A percentile compares a stretch with the other conserved stretches of the same genome.
These are phyloP conservation scores for Populus trichocarpa DNA, from an alignment of 441 rosid genomes.

Conservation along the genomic window DNA sequence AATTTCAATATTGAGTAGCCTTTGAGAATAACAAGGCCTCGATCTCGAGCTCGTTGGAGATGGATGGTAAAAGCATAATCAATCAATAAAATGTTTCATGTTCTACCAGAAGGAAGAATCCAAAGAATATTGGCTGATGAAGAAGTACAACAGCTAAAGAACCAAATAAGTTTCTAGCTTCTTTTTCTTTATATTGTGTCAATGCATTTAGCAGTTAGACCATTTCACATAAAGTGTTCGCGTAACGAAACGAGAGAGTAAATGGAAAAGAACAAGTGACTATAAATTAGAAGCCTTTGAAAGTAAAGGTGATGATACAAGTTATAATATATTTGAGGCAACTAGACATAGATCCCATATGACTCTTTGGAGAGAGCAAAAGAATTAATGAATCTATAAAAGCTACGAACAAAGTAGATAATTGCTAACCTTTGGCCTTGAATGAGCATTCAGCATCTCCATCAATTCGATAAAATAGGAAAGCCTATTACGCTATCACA, in stretches of 20 bases:
- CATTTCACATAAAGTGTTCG: not conserved
- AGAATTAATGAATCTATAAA: not conserved
- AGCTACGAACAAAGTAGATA: not conserved
- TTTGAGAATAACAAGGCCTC: not conserved
- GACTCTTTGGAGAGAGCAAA: not conserved
- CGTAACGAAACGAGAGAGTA: not conserved
- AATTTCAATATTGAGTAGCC: not conserved
- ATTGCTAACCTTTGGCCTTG: constrained; percentile 63
- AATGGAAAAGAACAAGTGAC: not conserved
- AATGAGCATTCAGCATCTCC: constrained; percentile 92
- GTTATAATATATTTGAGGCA: not conserved
- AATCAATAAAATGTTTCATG: not conserved
- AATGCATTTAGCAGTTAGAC: not conserved
- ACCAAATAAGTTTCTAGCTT: not conserved
- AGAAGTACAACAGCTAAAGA: not conserved
- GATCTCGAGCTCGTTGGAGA: not conserved
- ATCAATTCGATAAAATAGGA: constrained; percentile 79
- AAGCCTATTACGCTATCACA: constrained; percentile 67
- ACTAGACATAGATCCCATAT: not conserved
- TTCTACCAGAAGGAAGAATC: not conserved
- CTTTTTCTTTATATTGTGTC: not conserved
- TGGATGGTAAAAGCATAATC: not conserved
- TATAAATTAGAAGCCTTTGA: not conserved
- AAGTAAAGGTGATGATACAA: not conserved
- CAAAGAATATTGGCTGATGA: not conserved